These are phyloP conservation scores for Saccharomycopsis vini DNA, from an alignment of 805 yeast genomes.

Conservation along the genomic window DNA sequence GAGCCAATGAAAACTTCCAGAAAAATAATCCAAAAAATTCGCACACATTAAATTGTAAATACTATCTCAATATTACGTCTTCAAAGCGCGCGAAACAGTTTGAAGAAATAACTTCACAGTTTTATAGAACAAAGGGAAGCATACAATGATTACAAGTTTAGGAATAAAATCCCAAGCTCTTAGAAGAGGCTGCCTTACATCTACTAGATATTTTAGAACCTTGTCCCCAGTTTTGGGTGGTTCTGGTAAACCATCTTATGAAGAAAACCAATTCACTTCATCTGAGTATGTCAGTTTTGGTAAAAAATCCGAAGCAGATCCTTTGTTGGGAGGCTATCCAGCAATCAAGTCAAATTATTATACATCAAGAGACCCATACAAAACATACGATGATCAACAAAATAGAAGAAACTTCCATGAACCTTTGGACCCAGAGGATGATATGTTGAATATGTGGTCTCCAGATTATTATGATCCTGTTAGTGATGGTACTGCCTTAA, in stretches of 20 bases:
- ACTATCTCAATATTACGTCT: no score
- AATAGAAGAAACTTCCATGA: conserved; percentile 71
- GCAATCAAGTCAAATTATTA: conserved; percentile 49
- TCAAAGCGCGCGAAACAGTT: no score
- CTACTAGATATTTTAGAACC: conserved; percentile 9
- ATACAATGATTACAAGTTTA: conserved; percentile 2
- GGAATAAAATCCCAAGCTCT: conserved; percentile 3
- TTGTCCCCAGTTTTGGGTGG: conserved; percentile 2
- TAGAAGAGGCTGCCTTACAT: neutral
- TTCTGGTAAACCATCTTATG: no score
- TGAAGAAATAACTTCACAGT: no score
- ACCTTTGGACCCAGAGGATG: conserved; percentile 64
- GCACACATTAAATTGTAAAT: no score
- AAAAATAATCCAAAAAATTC: no score
- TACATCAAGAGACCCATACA: conserved; percentile 62
- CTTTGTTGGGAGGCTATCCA: conserved; percentile 43
- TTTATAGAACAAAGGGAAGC: no score
- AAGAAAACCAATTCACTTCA: no score
- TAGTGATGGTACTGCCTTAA: conserved; percentile 51
- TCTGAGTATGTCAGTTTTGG: conserved; percentile 1
- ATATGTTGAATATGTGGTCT: conserved; percentile 75
- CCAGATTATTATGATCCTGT: conserved; percentile 65
- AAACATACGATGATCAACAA: conserved; percentile 70
- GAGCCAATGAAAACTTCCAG: no score
- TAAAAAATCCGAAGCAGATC: conserved; percentile 10